Evolutionary conservation across 2,329 filamentous ascomycete genomes (phyloP), one percentile per base, ranked within the genome.

Genomic region (Paracamarosporium sp.): DNA sequence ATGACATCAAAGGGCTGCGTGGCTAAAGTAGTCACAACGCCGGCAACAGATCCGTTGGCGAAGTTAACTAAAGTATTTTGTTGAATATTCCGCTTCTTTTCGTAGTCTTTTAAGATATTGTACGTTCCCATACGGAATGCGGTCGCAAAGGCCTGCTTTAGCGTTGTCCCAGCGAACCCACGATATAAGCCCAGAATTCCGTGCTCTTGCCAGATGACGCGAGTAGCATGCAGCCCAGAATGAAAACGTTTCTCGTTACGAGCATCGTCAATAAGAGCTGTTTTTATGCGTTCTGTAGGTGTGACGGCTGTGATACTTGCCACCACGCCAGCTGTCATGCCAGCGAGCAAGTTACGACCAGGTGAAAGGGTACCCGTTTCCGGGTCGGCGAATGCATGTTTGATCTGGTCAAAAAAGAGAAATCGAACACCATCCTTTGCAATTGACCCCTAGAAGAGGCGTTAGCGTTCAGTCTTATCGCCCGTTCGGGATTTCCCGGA

Each of bases 241-340:
- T 74, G 76, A 69, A 86, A 88, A 17, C 81, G 76, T 35, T 76
- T 79, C 31, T 81, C 75, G 6, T 68, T 74, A 41, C 84, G 74
- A 7, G 85, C 85, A 65, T 88, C 86, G 68, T 88, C 86, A 58
- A 89, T 88, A 6, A 90, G 69, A 0, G 87, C 87, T 1, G 88
- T 90, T 70, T 90, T 90, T 67, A 90, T 85, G 15, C 88, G 80
- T 66, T 90, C 88, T 0, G 86, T 88, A 0, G 88, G 88, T 2
- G 88, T 90, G 1, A 90, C 88, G 1, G 86, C 87, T n/a, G 84
- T 81, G 0, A 88, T 79, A 53, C 82, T 86, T 17, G 88, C 87
- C 0, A 88, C 81, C 0, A 86, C 81, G 0, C 88, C 88, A 0
- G 86, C 85, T 1, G 80, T 76, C 85, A 90, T 89, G 8, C 88